Conservation (phyloP, 1,284 basidiomycete species). For the Afroboletus lepidellus region DNA sequence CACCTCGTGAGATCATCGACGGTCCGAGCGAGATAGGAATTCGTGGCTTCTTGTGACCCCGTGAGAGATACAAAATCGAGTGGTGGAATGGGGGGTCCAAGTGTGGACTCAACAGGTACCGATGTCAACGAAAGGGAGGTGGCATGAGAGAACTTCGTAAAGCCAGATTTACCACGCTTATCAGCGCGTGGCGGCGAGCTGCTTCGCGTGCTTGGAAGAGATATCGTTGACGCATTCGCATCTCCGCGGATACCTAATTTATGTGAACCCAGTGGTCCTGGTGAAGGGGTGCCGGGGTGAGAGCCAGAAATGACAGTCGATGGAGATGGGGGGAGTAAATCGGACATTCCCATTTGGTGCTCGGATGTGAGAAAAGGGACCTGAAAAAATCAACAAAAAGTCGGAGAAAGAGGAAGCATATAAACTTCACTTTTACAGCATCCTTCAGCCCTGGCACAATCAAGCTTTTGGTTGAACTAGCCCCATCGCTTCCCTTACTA, state of each 20-base stretch:
- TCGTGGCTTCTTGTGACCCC: conserved; percentile 59
- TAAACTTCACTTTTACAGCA: conserved; percentile 58
- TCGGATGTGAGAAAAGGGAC: conserved; percentile 66
- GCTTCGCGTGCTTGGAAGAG: conserved; percentile 42
- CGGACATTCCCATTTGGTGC: conserved; percentile 64
- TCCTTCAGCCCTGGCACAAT: conserved; percentile 66
- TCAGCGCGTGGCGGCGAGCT: conserved; percentile 40
- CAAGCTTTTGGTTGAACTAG: conserved; percentile 32
- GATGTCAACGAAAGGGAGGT: conserved; percentile 33
- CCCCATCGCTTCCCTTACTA: conserved; percentile 37
- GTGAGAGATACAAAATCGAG: conserved; percentile 70
- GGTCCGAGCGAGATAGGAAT: conserved; percentile 69
- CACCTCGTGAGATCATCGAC: conserved; percentile 81
- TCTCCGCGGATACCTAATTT: conserved; percentile 28
- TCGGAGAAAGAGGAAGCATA: background rate
- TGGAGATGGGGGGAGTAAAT: conserved; percentile 78
- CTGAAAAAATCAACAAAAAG: conserved; percentile 35
- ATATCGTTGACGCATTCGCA: conserved; percentile 31
- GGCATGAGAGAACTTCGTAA: conserved; percentile 28
- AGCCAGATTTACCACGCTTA: conserved; percentile 22
- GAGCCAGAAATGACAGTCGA: conserved; percentile 50
- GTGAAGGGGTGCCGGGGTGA: conserved; percentile 41
- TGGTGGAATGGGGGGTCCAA: conserved; percentile 52
- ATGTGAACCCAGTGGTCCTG: conserved; percentile 42
- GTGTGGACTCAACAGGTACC: conserved; percentile 27